A percentile compares a stretch with the other conserved stretches of the same genome.
Evolutionary conservation across 306 rosid species (phyloP).

Genomic region (Lablab purpureus): DNA sequence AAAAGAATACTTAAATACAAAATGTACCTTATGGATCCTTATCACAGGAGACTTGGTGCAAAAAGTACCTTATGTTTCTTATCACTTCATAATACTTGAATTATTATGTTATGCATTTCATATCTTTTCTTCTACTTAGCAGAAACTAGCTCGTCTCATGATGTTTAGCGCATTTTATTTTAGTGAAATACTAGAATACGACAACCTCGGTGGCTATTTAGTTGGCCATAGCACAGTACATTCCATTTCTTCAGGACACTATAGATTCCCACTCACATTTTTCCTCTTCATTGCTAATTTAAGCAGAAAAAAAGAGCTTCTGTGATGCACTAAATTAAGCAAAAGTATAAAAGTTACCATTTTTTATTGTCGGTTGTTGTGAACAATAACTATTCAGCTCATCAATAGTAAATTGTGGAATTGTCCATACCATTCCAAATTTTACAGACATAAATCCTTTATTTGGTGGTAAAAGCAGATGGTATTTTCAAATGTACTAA

Average conservation of each 20-base stretch:
- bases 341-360: slow-evolving; percentile 21
- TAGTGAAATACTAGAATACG: background rate
- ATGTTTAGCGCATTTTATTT: background rate
- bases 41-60: slow-evolving; percentile 2
- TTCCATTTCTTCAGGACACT: slow-evolving; percentile 8
- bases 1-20: background rate
- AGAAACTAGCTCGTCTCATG: slow-evolving; percentile 7
- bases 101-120: background rate
- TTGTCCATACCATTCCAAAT: background rate
- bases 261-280: slow-evolving; percentile 11
- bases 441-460: background rate
- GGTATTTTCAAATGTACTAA: slow-evolving; percentile 7
- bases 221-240: background rate
- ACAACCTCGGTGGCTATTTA: background rate
- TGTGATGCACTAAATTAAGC: background rate
- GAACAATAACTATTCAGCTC: background rate
- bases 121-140: background rate
- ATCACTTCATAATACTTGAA: background rate
- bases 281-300: background rate
- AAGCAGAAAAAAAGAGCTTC: background rate
- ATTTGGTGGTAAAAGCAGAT: background rate
- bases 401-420: background rate
- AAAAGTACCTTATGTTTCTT: background rate
- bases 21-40: slow-evolving; percentile 1
- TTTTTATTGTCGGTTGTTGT: slow-evolving; percentile 6